Evolutionary conservation across 805 yeast genomes (phyloP).

Genomic region (Tetrapisispora nanseiensis): DNA sequence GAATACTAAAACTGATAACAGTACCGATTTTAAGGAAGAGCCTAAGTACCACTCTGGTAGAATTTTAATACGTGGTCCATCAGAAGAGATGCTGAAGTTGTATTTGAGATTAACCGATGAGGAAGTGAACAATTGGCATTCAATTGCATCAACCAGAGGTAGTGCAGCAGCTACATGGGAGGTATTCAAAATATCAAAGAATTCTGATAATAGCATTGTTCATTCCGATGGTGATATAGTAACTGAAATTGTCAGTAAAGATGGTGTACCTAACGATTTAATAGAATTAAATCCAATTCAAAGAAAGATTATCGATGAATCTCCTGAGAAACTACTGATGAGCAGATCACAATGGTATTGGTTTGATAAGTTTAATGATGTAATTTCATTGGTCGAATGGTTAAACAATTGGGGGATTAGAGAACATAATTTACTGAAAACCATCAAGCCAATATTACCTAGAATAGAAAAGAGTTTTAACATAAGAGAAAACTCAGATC

Average conservation of each 20-base stretch:
- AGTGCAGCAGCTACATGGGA: conserved; percentile 18
- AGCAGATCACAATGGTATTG: conserved; percentile 55
- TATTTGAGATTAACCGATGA: conserved; percentile 27
- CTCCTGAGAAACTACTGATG: conserved; percentile 43
- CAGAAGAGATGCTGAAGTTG: conserved; percentile 34
- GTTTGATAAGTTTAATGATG: conserved; percentile 50
- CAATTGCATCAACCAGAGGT: conserved; percentile 13
- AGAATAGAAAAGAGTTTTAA: conserved; percentile 35
- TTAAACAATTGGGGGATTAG: conserved; percentile 66
- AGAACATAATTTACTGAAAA: conserved; percentile 58
- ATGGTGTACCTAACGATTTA: conserved; percentile 12
- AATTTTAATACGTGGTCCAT: conserved; percentile 90
- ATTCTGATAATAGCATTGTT: conserved; percentile 13
- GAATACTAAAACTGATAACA: conserved; percentile 25
- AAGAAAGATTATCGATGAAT: conserved; percentile 60
- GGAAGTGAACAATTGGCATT: conserved; percentile 23
- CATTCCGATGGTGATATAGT: conserved; percentile 9
- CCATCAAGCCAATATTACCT: conserved; percentile 30
- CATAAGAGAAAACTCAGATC: conserved; percentile 48
- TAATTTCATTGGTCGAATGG: conserved; percentile 52
- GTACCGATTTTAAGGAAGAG: conserved; percentile 31
- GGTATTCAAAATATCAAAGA: conserved; percentile 16
- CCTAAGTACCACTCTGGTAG: conserved; percentile 71
- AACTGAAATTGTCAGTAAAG: conserved; percentile 14
- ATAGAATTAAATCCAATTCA: conserved; percentile 31